Evolutionary conservation across 257 asterid genomes (phyloP), one percentile per base, ranked within the genome.

Genomic region (Nicotiana paniculata): DNA sequence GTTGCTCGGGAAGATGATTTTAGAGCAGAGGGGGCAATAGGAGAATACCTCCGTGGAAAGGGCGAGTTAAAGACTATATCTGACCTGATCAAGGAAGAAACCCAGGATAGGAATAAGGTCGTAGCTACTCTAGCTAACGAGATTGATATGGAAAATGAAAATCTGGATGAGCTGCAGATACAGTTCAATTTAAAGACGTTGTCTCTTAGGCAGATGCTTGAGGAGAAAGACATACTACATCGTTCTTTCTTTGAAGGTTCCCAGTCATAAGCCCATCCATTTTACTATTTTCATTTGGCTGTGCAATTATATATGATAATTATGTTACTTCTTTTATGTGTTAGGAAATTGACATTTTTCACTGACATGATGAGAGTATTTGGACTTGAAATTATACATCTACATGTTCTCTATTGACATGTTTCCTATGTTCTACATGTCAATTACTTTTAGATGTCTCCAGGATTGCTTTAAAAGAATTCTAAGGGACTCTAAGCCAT

Each of bases 161-260:
- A 91, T 84, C 85, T 93, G 84, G 91, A 92, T 83, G 86, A 89
- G 89, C 70, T 95, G 86, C 91, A 85, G 88, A 86, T 81, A 21
- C 85, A 85, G 81, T 90, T 79, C 88, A 91, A 91, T 67, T 89
- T 81, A 82, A 91, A 88, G 90, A 86, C 89, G 33, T 32, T 92
- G 91, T 90, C 97, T 4, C 89, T 92, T 30, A 89, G 90, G 87
- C 90, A 93, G 89, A 86, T 93, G 96, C 93, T 93, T 80, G 92
- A 89, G 86, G 98, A 93, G 93, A 95, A 93, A 85, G 98, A 93
- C 58, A 85, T 82, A 28, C 92, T 93, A 76, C 93, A 93, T 85
- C 98, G 91, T 54, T 77, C 88, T 81, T 93, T 92, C 80, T 80
- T 53, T 86, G 98, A 95, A 90, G 98, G 98, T 93, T 54, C 51